Percentiles rank a stretch among this genome's conserved stretches.
phyloP scores from a whole-genome alignment of 768 basidiomycete genomes.

The Serendipita sp. region DNA sequence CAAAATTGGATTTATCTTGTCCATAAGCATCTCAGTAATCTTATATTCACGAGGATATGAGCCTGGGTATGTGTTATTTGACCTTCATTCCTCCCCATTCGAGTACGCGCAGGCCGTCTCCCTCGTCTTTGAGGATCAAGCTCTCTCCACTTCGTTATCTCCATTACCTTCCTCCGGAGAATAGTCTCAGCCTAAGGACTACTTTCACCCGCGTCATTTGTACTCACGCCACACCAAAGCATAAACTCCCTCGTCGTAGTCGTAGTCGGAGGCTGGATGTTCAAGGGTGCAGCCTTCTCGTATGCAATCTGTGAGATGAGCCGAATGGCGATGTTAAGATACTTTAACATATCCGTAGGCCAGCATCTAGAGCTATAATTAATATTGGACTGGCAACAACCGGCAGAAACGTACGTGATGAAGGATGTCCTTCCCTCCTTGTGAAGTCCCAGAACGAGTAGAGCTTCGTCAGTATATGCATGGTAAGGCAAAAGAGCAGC shows the following conservation, averaged over 20 bases:
- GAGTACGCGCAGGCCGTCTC: constrained; percentile 22
- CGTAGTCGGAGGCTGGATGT: constrained; percentile 26
- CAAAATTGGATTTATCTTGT: no score
- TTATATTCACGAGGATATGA: no score
- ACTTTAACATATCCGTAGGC: constrained; percentile 27
- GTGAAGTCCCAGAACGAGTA: constrained; percentile 23
- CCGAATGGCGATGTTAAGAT: constrained; percentile 27
- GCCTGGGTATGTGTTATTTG: background rate
- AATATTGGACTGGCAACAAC: background rate
- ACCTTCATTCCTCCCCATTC: constrained; percentile 37
- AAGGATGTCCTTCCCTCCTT: constrained; percentile 30
- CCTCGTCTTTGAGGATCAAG: constrained; percentile 12
- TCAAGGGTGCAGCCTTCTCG: constrained; percentile 24
- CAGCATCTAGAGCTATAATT: constrained; percentile 22
- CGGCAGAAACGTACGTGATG: constrained; percentile 23
- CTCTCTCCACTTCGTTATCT: constrained; percentile 18
- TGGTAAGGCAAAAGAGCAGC: constrained; percentile 19
- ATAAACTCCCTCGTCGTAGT: constrained; percentile 31
- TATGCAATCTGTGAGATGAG: constrained; percentile 31
- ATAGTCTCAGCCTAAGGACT: constrained; percentile 17
- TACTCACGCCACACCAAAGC: constrained; percentile 27
- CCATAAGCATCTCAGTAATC: no score
- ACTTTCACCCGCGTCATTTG: constrained; percentile 10
- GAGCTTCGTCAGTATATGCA: constrained; percentile 21
- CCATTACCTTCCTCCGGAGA: constrained; percentile 11